Base-by-base conservation (phyloP, 176 grass and related monocot species). In the Rhynchospora breviuscula region DNA sequence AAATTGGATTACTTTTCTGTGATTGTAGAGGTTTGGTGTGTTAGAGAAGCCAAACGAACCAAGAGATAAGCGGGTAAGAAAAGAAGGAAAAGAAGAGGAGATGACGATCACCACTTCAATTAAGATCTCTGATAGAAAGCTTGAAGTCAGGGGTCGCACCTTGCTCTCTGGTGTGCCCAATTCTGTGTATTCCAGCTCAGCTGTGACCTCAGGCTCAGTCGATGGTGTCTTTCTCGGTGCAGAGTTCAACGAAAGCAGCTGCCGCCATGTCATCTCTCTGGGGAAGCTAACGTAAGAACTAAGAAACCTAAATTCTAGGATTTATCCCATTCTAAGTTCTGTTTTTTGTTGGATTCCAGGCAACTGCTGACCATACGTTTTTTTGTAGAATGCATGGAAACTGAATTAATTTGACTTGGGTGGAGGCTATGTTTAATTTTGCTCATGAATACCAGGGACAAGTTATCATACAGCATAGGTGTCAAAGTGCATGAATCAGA, bases 211-310 rank as follows among this genome's bases (percentile, higher is more conserved):
- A 46, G 92, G 89, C 10, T 63, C 89, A 0, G 85, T 98, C 10
- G 91, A 98, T 7, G 95, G 95, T 67, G 45, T 98, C 74, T 98
- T 95, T 81, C 15, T 98, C 82, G 95, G 92, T 43, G 91, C 91
- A 14, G 73, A 91, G 35, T 88, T 95, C 67, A 8, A 85, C 1
- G 21, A 46, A 8, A 79, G 83, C 21, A 86, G 75, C 11, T 87
- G 74, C 35, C 89, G 91, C 7, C 95, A 98, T 44, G 86, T 91
- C 86, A 59, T 98, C 86, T 84, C 95, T 60, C 91, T 98, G 25
- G 95, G 95, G 6, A 51, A 76, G 7, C 85, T 98, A 0, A 93
- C 67, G 95, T 98, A 35, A n/a, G 84, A 69, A 80, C 92, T 98
- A 35, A n/a, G 84, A 69, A 80, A 14, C 19, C 80, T 8, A 49